Evolutionary conservation across 192 early-diverging fungal genomes (phyloP), one percentile per base, ranked within the genome.

Genomic region (Backusella circina): DNA sequence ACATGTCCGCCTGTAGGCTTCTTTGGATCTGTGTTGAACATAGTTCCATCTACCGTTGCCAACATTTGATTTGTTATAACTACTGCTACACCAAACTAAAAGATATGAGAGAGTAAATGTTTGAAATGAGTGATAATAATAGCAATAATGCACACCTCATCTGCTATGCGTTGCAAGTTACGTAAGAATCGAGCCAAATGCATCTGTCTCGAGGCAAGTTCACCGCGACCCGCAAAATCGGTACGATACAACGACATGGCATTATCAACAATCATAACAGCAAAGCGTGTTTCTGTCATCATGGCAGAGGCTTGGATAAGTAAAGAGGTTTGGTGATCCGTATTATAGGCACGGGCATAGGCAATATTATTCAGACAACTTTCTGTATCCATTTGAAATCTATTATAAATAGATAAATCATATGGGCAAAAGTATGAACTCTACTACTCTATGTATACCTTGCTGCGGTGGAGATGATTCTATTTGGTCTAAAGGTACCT

Each of bases 1-100:
- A 99, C 97, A 81, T 99, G 96, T 72, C 97, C 98, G 65, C 98
- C 98, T 73, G 96, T 96, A 3, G 98, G 98, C 74, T 99, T 99
- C 79, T 96, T 97, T 15, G 92, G 93, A 74, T 97, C 94, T 13
- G 92, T 83, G 31, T 90, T 91, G 86, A 97, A 98, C 72, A 88
- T 87, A 16, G 83, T 88, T 57, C 96, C 95, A 80, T 99, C 97
- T 0, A 98, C 93, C 57, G 89, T 94, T 1, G 97, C 94, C 5
- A 98, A 95, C 3, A 99, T 97, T 84, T 99, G 97, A 82, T 99
- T 99, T 9, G 98, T 98, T 33, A 99, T 94, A 0, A 99, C 97
- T 9, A 97, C 95, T 5, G 98, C 98, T 30, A 97, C 91, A 67
- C 97, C 97, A 87, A 96, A 99, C 90, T 76, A n/a, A n/a, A n/a